A percentile compares a stretch with the other conserved stretches of the same genome.
phyloP scores from a whole-genome alignment of 495 filamentous ascomycete genomes.

The Pyronema omphalodes region DNA sequence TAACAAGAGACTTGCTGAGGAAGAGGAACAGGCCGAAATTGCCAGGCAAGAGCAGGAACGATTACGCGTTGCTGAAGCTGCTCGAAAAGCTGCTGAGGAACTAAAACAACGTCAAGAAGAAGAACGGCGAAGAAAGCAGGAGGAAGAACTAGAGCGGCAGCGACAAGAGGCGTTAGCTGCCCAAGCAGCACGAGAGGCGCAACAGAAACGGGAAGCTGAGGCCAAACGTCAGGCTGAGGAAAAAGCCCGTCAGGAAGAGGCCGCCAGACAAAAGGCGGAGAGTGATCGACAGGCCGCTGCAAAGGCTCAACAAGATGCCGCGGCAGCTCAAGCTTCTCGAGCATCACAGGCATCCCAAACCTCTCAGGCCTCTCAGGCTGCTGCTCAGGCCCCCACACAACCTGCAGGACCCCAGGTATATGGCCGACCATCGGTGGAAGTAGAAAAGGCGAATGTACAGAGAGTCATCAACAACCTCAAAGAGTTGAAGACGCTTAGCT shows the following conservation, averaged over 20 bases:
- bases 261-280: constrained; percentile 8
- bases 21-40: constrained; percentile 5
- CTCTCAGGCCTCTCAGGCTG: neutral
- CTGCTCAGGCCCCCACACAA: neutral
- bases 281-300: constrained; percentile 6
- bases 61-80: constrained; percentile 12
- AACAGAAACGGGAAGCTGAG: constrained; percentile 1
- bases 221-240: constrained; percentile 11
- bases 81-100: constrained; percentile 14
- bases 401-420: constrained; percentile 6
- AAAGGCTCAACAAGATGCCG: constrained; percentile 8
- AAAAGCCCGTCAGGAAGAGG: constrained; percentile 10
- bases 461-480: constrained; percentile 18
- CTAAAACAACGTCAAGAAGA: constrained; percentile 12
- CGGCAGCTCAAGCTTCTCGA: constrained; percentile 5
- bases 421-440: constrained; percentile 11
- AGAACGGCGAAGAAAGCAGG: constrained; percentile 11
- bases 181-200: constrained; percentile 8
- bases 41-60: constrained; percentile 13
- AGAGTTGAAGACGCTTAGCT: constrained; percentile 13
- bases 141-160: constrained; percentile 14
- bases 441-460: constrained; percentile 12
- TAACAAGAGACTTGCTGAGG: constrained; percentile 12
- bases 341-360: neutral
- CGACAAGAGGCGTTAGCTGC: constrained; percentile 13